Percentiles rank a stretch among this genome's conserved stretches.
phyloP scores from a whole-genome alignment of 345 rosid genomes.

The Camelina sativa region DNA sequence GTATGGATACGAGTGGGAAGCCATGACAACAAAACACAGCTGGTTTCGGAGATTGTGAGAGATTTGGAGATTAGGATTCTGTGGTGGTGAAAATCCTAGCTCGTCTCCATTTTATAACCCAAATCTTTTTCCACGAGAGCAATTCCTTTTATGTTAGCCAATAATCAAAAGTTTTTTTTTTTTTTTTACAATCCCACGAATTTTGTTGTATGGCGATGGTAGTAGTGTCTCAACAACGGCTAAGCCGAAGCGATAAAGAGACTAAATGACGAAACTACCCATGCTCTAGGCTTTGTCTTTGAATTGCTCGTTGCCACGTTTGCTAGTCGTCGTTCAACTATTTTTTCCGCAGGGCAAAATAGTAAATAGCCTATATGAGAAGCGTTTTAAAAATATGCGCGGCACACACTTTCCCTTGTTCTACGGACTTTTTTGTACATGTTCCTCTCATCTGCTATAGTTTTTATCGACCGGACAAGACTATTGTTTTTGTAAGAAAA shows the following conservation, averaged over 20 bases:
- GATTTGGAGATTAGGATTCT: not conserved
- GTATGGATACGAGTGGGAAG: constrained; percentile 51
- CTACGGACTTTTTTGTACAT: not conserved
- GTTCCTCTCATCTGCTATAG: not conserved
- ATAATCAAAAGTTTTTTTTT: too few relatives aligned
- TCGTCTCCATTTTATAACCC: constrained; percentile 23
- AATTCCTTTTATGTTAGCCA: too few relatives aligned
- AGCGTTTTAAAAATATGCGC: constrained; percentile 8
- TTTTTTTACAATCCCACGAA: not conserved
- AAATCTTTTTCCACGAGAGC: not conserved
- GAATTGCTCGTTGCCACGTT: not conserved
- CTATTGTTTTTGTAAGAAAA: not conserved
- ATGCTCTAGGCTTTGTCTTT: not conserved
- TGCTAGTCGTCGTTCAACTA: not conserved
- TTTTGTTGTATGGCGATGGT: not conserved
- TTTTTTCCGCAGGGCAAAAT: not conserved
- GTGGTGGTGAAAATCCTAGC: not conserved
- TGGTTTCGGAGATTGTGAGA: not conserved
- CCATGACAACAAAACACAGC: not conserved
- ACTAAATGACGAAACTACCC: not conserved
- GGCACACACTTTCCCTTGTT: not conserved
- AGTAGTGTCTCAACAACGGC: not conserved
- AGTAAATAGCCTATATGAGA: not conserved
- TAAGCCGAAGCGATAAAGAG: not conserved
- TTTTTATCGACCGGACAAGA: not conserved